A percentile compares a stretch with the other conserved stretches of the same genome.
phyloP scores from a whole-genome alignment of 2,329 filamentous ascomycete species.

The Mollisiaceae sp. region DNA sequence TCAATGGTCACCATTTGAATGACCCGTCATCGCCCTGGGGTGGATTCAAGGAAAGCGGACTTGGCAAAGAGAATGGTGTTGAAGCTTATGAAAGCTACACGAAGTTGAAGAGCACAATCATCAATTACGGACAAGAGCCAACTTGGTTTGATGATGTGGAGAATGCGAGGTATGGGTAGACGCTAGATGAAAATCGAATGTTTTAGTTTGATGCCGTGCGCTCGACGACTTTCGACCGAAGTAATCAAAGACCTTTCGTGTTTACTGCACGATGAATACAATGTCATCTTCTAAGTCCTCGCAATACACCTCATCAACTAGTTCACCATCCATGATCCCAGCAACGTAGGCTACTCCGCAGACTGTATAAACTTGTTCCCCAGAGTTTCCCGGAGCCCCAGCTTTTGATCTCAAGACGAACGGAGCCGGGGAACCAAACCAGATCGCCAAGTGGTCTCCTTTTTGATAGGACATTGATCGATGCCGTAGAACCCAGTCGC shows the following conservation, averaged over 20 bases:
- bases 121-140: constrained; percentile 65
- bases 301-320: constrained; percentile 23
- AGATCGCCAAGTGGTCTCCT: constrained; percentile 5
- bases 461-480: background rate
- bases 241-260: no score
- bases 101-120: constrained; percentile 67
- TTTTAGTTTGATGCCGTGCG: no score
- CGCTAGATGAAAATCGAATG: no score
- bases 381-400: background rate
- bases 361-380: background rate
- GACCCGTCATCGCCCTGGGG: constrained; percentile 59
- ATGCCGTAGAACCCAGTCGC: constrained; percentile 4
- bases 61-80: constrained; percentile 71
- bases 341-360: constrained; percentile 6
- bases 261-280: background rate
- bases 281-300: constrained; percentile 20
- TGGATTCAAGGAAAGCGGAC: constrained; percentile 60
- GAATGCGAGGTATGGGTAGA: constrained; percentile 64
- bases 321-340: constrained; percentile 11
- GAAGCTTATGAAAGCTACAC: constrained; percentile 67
- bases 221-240: no score
- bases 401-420: background rate
- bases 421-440: constrained; percentile 9
- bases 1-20: constrained; percentile 71
- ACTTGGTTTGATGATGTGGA: constrained; percentile 67